A percentile compares a stretch with the other conserved stretches of the same genome.
Conservation (phyloP, 768 basidiomycete species). For the Lentinula sp. region DNA sequence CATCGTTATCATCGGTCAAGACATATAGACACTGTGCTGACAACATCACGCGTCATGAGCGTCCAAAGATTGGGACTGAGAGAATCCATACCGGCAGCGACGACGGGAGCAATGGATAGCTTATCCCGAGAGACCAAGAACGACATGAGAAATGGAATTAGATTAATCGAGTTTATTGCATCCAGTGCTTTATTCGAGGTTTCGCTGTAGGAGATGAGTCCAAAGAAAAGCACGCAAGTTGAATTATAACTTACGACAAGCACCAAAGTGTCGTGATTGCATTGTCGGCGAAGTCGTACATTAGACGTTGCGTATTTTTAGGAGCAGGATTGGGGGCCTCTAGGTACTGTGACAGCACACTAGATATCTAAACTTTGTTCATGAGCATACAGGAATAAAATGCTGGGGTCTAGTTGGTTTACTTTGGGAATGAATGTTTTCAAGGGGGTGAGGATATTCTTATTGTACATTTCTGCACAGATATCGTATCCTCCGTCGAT, state of each 20-base stretch:
- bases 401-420: neutral
- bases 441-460: constrained; percentile 78
- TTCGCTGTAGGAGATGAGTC: constrained; percentile 49
- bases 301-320: constrained; percentile 65
- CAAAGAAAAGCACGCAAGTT: neutral
- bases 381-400: neutral
- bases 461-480: constrained; percentile 96
- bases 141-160: constrained; percentile 85
- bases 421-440: constrained; percentile 78
- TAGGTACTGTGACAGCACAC: constrained; percentile 61
- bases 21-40: constrained; percentile 90
- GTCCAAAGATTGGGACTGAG: neutral
- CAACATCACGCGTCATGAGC: neutral
- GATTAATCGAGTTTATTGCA: constrained; percentile 75
- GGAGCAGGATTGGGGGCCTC: constrained; percentile 54
- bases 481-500: constrained; percentile 95
- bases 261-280: constrained; percentile 93
- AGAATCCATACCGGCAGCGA: constrained; percentile 63
- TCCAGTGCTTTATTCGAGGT: constrained; percentile 89
- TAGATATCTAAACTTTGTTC: constrained; percentile 55
- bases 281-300: constrained; percentile 88
- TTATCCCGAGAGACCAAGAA: constrained; percentile 70
- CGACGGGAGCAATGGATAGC: constrained; percentile 65
- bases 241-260: constrained; percentile 65
- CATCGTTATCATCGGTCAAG: constrained; percentile 85